These are phyloP conservation scores for Tuber brumale DNA, from an alignment of 495 filamentous ascomycete species.

Conservation along the genomic window DNA sequence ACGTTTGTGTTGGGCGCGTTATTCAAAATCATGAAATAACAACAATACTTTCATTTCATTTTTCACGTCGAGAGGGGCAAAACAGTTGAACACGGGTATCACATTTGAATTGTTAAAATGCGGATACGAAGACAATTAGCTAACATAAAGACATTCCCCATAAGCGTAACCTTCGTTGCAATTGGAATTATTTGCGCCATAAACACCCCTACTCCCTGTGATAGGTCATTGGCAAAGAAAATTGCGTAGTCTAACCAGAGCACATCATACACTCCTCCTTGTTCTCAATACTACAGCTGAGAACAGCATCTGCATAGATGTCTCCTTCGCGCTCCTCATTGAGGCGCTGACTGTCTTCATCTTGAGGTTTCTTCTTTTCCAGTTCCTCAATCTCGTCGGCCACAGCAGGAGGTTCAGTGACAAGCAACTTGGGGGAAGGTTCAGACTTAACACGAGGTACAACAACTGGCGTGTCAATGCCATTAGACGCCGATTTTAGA, in stretches of 20 bases:
- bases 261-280: constrained; percentile 71
- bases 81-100: neutral
- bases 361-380: constrained; percentile 51
- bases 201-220: neutral
- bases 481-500: constrained; percentile 45
- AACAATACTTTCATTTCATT: neutral
- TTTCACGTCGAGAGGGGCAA: neutral
- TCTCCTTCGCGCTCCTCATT: constrained; percentile 69
- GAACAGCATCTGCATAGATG: constrained; percentile 86
- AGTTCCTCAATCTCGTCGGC: constrained; percentile 40
- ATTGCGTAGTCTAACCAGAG: constrained; percentile 49
- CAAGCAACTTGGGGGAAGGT: constrained; percentile 65
- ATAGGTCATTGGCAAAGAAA: neutral
- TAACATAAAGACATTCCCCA: neutral
- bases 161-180: neutral
- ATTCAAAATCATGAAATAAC: neutral
- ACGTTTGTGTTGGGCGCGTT: neutral
- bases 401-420: constrained; percentile 59
- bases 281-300: constrained; percentile 82
- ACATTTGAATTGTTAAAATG: constrained; percentile 2
- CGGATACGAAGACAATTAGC: neutral
- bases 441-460: constrained; percentile 50
- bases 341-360: constrained; percentile 59
- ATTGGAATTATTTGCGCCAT: neutral
- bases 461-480: constrained; percentile 55